These are phyloP conservation scores for Aspergillus udagawae DNA, from an alignment of 2,329 filamentous ascomycete genomes.

Conservation along the genomic window DNA sequence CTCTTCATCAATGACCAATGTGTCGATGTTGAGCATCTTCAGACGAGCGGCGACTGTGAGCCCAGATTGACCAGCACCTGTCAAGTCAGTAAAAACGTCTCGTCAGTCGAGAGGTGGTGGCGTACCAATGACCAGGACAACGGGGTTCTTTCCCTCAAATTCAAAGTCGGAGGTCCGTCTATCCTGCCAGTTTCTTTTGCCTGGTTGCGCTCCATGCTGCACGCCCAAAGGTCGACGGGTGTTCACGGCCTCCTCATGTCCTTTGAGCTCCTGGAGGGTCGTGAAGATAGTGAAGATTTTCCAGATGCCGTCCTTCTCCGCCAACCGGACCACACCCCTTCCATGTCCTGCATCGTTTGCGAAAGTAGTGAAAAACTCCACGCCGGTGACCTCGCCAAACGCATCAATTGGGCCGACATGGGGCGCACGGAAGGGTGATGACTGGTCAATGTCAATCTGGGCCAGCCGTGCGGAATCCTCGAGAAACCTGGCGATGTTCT, in stretches of 20 bases:
- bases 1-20: constrained; percentile 58
- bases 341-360: constrained; percentile 54
- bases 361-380: constrained; percentile 56
- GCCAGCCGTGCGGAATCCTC: constrained; percentile 41
- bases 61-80: constrained; percentile 58
- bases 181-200: constrained; percentile 59
- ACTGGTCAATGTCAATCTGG: constrained; percentile 46
- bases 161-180: constrained; percentile 47
- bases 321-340: constrained; percentile 53
- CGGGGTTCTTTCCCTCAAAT: constrained; percentile 52
- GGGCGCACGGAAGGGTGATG: constrained; percentile 44
- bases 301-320: constrained; percentile 46
- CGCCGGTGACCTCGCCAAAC: constrained; percentile 46
- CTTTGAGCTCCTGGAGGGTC: constrained; percentile 51
- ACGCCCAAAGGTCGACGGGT: constrained; percentile 53
- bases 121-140: constrained; percentile 59
- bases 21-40: constrained; percentile 54
- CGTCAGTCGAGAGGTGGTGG: not conserved
- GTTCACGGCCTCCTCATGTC: constrained; percentile 49
- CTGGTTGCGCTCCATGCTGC: constrained; percentile 50
- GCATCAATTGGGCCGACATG: constrained; percentile 47
- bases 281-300: constrained; percentile 64
- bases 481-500: constrained; percentile 36
- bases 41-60: constrained; percentile 56
- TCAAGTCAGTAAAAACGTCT: constrained; percentile 1